Percentiles rank a stretch among this genome's conserved stretches.
phyloP scores from a whole-genome alignment of 2,329 filamentous ascomycete species.

The Raffaelea deltoideospora region DNA sequence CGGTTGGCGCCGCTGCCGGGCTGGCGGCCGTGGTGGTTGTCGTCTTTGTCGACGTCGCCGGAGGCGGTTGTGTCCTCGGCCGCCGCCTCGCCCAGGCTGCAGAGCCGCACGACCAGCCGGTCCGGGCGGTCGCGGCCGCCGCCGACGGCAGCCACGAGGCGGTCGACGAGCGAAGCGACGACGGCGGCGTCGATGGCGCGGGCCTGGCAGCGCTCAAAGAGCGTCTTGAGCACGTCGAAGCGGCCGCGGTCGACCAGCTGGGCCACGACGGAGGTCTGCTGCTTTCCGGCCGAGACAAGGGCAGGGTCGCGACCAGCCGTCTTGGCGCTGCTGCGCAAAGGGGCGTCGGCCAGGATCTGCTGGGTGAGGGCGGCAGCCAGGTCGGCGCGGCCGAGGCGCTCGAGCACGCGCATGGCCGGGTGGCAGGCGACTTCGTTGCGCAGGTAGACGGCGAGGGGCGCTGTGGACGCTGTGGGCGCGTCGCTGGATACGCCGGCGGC shows the following conservation, averaged over 20 bases:
- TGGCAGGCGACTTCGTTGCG: constrained; percentile 87
- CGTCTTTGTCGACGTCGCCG: constrained; percentile 6
- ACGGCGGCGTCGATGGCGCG: constrained; percentile 32
- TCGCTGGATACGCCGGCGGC: constrained; percentile 40
- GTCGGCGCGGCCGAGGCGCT: constrained; percentile 76
- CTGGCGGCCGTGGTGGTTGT: constrained; percentile 7
- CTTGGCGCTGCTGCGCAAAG: constrained; percentile 57
- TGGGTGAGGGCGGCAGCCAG: constrained; percentile 56
- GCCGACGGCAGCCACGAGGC: constrained; percentile 21
- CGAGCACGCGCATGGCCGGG: constrained; percentile 67
- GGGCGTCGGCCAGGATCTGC: constrained; percentile 53
- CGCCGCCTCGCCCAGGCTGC: constrained; percentile 26
- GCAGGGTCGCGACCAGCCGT: constrained; percentile 62
- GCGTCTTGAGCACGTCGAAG: constrained; percentile 61
- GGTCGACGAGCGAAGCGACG: constrained; percentile 34
- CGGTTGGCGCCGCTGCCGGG: constrained; percentile 7
- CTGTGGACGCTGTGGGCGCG: not conserved
- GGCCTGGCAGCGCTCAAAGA: constrained; percentile 69
- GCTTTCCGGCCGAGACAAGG: constrained; percentile 19
- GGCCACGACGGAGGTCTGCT: constrained; percentile 47
- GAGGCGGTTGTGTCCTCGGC: too few relatives aligned
- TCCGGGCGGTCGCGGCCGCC: constrained; percentile 21
- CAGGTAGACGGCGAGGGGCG: constrained; percentile 54
- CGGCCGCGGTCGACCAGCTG: constrained; percentile 60
- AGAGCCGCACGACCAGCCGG: constrained; percentile 32